A percentile compares a stretch with the other conserved stretches of the same genome.
Conservation (phyloP, 106 monocot genomes). For the Triglochin maritima region DNA sequence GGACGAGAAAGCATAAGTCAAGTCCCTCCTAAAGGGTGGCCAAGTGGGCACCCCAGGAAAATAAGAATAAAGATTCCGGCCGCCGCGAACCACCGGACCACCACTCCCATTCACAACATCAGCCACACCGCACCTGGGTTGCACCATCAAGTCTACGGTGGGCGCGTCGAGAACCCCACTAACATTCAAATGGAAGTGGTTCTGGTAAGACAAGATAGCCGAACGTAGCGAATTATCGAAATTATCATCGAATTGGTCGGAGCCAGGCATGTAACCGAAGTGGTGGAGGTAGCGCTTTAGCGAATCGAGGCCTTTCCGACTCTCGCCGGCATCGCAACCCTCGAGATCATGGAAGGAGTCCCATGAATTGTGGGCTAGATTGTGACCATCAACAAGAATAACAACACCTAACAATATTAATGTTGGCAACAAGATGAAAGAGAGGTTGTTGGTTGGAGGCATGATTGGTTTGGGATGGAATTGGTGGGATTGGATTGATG, state of each 20-base stretch:
- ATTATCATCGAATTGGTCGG: conserved; percentile 34
- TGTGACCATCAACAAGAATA: neutral
- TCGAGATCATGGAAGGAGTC: conserved; percentile 45
- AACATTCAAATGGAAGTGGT: conserved; percentile 34
- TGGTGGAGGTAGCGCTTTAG: conserved; percentile 56
- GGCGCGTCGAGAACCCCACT: conserved; percentile 43
- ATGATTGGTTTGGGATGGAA: too few relatives aligned
- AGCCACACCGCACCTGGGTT: conserved; percentile 64
- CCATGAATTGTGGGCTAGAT: conserved; percentile 35
- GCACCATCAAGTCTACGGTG: conserved; percentile 38
- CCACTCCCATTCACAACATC: conserved; percentile 40
- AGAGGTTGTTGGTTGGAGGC: too few relatives aligned
- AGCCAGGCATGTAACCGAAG: conserved; percentile 64
- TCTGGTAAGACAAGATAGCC: conserved; percentile 54
- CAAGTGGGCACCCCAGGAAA: conserved; percentile 66
- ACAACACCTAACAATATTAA: too few relatives aligned
- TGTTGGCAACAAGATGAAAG: too few relatives aligned
- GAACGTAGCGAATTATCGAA: conserved; percentile 39
- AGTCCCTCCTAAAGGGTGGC: conserved; percentile 18
- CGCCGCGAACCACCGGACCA: neutral
- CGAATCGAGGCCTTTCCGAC: conserved; percentile 18
- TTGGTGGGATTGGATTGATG: too few relatives aligned
- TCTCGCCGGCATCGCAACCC: conserved; percentile 53
- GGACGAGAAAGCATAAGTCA: conserved; percentile 49
- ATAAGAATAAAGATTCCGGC: conserved; percentile 52